phyloP scores from a whole-genome alignment of 371 early-diverging fungal species.

The Zychaea mexicana region DNA sequence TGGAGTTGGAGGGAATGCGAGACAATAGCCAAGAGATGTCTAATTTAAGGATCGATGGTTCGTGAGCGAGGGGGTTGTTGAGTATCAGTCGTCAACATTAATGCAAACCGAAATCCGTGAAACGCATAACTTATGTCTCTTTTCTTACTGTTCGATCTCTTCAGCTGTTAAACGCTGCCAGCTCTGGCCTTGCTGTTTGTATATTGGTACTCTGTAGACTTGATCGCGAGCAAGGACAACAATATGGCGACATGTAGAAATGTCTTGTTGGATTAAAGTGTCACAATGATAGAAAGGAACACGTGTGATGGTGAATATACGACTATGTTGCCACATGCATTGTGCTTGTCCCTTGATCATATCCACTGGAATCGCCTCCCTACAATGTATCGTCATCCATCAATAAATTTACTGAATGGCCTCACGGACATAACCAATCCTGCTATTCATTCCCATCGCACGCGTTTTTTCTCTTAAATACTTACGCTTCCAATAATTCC shows the following conservation, averaged over 20 bases:
- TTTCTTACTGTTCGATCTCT: slow-evolving; percentile 75
- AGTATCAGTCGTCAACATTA: too few species aligned
- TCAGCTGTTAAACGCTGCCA: slow-evolving; percentile 54
- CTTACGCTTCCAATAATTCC: slow-evolving; percentile 65
- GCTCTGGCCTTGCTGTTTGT: slow-evolving; percentile 41
- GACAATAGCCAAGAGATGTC: slow-evolving; percentile 35
- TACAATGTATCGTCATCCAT: slow-evolving; percentile 18
- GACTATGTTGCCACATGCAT: slow-evolving; percentile 69
- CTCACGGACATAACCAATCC: background rate
- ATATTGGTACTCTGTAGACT: slow-evolving; percentile 72
- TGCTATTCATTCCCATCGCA: too few species aligned
- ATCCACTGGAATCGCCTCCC: slow-evolving; percentile 57
- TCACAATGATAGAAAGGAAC: slow-evolving; percentile 78
- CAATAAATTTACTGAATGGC: background rate
- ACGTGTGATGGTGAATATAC: slow-evolving; percentile 78
- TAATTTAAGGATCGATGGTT: background rate
- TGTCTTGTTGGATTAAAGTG: slow-evolving; percentile 50
- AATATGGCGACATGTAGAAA: slow-evolving; percentile 64
- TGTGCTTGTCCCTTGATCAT: slow-evolving; percentile 42
- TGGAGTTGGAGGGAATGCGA: slow-evolving; percentile 43
- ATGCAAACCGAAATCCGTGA: too few species aligned
- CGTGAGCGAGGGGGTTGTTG: too few species aligned
- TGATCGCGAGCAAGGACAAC: slow-evolving; percentile 78
- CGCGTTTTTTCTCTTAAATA: background rate
- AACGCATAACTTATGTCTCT: too few species aligned